Evolutionary conservation across 495 filamentous ascomycete genomes (phyloP), one percentile per base, ranked within the genome.

Genomic region (Lentithecium fluviatile): DNA sequence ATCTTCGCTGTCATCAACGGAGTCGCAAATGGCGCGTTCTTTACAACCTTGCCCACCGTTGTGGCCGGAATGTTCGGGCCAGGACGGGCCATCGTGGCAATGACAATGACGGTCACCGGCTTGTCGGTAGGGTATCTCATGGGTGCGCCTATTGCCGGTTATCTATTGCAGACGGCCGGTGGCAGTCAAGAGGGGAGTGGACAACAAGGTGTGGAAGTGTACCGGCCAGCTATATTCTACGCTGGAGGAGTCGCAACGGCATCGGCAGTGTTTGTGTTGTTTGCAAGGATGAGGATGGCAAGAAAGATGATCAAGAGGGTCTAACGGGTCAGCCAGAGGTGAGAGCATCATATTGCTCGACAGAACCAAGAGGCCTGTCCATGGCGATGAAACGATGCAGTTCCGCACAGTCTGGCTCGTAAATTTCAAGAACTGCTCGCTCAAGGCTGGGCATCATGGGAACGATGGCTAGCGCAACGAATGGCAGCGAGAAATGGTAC

Each of bases 41-140:
- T 85, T 61, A 79, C 79, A 4, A 82, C 80, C 0, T 80, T 83
- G 70, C 82, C 83, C 2, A 87, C 84, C 5, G 83, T 82, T 7
- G 79, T 85, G 0, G 80, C 79, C 1, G 80, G 77, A 65, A 74
- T 83, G 11, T 82, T 85, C 70, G 80, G 82, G 0, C 79, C 78
- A 2, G 76, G 76, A 0, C 69, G 79, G 11, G 80, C 82, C 45
- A 73, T 78, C 37, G 77, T 84, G 20, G 83, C 78, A 0, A 82
- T 86, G 79, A 80, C 80, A 0, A 85, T 86, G 83, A 74, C 81
- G 50, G 77, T 84, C 1, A 84, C 79, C 10, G 80, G 83, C 0
- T 86, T 82, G 82, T 74, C 76, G 45, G 82, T 80, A n/a, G 52
- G 49, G 19, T 40, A 58, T 51, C 56, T 62, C 24, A 59, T 72